These are phyloP conservation scores for Decorospora gaudefroyi DNA, from an alignment of 2,329 filamentous ascomycete species.

Conservation along the genomic window DNA sequence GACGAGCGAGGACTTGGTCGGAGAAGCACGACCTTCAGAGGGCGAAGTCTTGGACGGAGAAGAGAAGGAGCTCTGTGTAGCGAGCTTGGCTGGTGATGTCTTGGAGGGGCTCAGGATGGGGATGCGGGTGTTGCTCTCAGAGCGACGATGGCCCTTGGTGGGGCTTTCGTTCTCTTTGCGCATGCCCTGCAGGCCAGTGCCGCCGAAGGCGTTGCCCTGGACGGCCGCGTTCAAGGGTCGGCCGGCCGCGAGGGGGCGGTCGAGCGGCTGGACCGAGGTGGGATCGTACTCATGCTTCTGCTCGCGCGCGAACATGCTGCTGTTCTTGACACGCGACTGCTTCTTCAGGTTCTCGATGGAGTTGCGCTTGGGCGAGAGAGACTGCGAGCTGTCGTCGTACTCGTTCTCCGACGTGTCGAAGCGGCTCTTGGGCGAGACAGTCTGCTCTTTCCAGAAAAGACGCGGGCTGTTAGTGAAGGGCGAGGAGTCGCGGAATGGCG, in stretches of 20 bases:
- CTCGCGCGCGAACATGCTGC: slow-evolving; percentile 93
- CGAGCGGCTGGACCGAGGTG: slow-evolving; percentile 72
- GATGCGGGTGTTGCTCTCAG: slow-evolving; percentile 65
- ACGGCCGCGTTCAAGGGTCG: slow-evolving; percentile 62
- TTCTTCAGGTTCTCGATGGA: slow-evolving; percentile 96
- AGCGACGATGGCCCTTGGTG: slow-evolving; percentile 46
- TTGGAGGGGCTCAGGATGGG: slow-evolving; percentile 63
- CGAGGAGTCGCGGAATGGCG: slow-evolving; percentile 78
- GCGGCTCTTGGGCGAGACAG: slow-evolving; percentile 64
- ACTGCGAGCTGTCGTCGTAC: slow-evolving; percentile 60
- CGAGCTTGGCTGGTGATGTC: slow-evolving; percentile 62
- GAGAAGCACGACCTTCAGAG: slow-evolving; percentile 63
- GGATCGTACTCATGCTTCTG: slow-evolving; percentile 93
- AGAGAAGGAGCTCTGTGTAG: slow-evolving; percentile 52
- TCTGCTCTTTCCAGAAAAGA: slow-evolving; percentile 84
- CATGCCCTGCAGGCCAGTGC: slow-evolving; percentile 58
- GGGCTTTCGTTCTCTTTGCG: slow-evolving; percentile 37
- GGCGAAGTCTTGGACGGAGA: slow-evolving; percentile 34
- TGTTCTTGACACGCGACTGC: slow-evolving; percentile 95
- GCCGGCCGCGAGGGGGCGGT: slow-evolving; percentile 74
- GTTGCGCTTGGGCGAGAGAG: slow-evolving; percentile 75
- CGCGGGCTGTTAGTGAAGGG: slow-evolving; percentile 76
- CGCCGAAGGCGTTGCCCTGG: slow-evolving; percentile 71
- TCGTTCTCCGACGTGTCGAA: slow-evolving; percentile 69
- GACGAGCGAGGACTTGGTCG: slow-evolving; percentile 87